Evolutionary conservation across 2,329 filamentous ascomycete species (phyloP), one percentile per base, ranked within the genome.

Genomic region (Sporothrix inflata): DNA sequence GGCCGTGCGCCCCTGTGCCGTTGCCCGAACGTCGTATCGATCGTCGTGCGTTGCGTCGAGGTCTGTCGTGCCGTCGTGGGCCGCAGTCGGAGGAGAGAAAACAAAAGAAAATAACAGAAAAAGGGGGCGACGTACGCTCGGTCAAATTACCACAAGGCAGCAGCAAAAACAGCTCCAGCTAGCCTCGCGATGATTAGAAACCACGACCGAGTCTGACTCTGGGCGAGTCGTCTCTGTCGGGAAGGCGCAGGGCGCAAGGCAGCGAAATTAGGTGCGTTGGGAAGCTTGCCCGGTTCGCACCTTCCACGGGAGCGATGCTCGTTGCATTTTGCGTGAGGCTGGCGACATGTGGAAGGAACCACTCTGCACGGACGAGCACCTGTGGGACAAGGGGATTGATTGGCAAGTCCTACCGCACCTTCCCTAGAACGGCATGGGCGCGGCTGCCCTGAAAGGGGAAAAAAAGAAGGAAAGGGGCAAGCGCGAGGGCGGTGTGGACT

Each of bases 401-500:
- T 34, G 30, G 30, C 69, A 61, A 67, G 70, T 45, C 53, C 70
- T 66, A 72, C 67, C 38, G 51, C 57, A 42, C 68, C 57, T 65
- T 72, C 21, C 71, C 60, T 19, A 30, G 47, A 73, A n/a, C 40
- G 71, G 71, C 30, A 67, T 60, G 60, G 57, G 12, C 55, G 60
- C 68, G 60, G 60, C 60, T 65, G 66, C 71, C 69, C 67, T 72
- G 63, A 72, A 69, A 53, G 71, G 47, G 60, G 68, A 8, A 27
- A 38, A 42, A 40, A 21, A 14, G 51, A 55, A 14, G 51, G 16
- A 57, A 67, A 38, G 51, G 70, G 70, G 70, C 65, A 72, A 53
- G 63, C 30, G 45, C 67, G 16, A 70, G 42, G 67, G 71, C 71
- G 71, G 71, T 73, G 71, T 70, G 71, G 30, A 67, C 65, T n/a